Conservation (phyloP, 306 rosid genomes). For the Corylus americana region DNA sequence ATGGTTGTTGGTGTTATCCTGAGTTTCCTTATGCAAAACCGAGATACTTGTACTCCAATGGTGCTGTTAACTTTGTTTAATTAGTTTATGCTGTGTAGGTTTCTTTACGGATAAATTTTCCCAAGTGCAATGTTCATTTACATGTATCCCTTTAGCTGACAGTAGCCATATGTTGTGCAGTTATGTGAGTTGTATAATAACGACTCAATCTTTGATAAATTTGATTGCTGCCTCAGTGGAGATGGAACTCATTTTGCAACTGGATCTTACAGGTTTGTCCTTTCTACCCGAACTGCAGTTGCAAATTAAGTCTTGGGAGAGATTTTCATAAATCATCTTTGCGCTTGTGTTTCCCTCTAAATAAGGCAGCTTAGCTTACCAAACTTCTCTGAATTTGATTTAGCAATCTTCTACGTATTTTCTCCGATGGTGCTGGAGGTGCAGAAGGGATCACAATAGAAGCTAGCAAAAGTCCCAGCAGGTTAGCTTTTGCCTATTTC, state of each 20-base stretch:
- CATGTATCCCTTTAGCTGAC: slow-evolving; percentile 23
- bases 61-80: neutral
- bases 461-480: slow-evolving; percentile 45
- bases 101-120: neutral
- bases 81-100: neutral
- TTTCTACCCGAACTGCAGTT: slow-evolving; percentile 11
- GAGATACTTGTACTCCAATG: neutral
- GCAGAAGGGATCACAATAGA: slow-evolving; percentile 52
- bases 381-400: slow-evolving; percentile 24
- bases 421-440: slow-evolving; percentile 43
- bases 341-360: slow-evolving; percentile 4
- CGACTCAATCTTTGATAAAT: slow-evolving; percentile 67
- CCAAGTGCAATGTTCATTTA: neutral
- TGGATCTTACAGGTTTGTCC: slow-evolving; percentile 63
- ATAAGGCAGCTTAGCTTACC: slow-evolving; percentile 22
- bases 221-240: slow-evolving; percentile 63
- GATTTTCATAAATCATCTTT: neutral
- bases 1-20: neutral
- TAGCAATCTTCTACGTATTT: slow-evolving; percentile 59
- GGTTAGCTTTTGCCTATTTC: slow-evolving; percentile 31
- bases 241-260: slow-evolving; percentile 68
- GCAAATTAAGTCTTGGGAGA: slow-evolving; percentile 3
- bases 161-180: slow-evolving; percentile 31
- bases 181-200: slow-evolving; percentile 56
- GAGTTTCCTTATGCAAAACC: neutral